Evolutionary conservation across 2,329 filamentous ascomycete genomes (phyloP).

Genomic region (Didymella glomerata): DNA sequence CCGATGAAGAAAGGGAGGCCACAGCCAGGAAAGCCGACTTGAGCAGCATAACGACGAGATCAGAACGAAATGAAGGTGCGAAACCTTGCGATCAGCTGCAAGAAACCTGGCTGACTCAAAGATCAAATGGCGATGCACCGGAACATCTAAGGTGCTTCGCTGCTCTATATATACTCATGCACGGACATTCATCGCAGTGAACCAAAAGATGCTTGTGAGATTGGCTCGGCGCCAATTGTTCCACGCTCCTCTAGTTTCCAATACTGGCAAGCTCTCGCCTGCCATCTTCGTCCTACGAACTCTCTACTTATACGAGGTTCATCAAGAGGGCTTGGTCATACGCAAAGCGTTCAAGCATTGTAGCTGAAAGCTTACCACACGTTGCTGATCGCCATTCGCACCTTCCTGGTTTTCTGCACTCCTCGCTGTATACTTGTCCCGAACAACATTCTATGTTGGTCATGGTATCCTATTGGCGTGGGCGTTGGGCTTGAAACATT

Average conservation of each 20-base stretch:
- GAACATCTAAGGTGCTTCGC: background rate
- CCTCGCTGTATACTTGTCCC: constrained; percentile 16
- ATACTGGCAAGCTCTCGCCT: constrained; percentile 13
- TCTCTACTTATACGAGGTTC: constrained; percentile 9
- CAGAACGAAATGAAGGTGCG: constrained; percentile 4
- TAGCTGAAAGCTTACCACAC: constrained; percentile 10
- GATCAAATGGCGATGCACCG: background rate
- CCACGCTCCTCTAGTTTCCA: constrained; percentile 34
- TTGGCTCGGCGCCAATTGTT: constrained; percentile 31
- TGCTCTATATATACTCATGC: constrained; percentile 19
- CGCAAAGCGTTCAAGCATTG: constrained; percentile 2
- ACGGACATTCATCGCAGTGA: constrained; percentile 3
- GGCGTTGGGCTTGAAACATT: constrained; percentile 5
- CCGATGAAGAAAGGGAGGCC: constrained; percentile 38
- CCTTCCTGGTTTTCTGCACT: constrained; percentile 8
- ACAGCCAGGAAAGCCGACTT: constrained; percentile 37
- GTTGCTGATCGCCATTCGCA: constrained; percentile 5
- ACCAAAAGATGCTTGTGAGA: constrained; percentile 2
- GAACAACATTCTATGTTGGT: constrained; percentile 5
- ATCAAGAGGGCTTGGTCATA: constrained; percentile 6
- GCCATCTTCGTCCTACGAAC: constrained; percentile 3
- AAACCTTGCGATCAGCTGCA: constrained; percentile 9
- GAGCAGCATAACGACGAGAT: constrained; percentile 36
- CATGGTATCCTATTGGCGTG: constrained; percentile 1
- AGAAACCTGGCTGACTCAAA: background rate